These are phyloP conservation scores for Fusarium sp. DNA, from an alignment of 2,329 filamentous ascomycete genomes.

Conservation along the genomic window DNA sequence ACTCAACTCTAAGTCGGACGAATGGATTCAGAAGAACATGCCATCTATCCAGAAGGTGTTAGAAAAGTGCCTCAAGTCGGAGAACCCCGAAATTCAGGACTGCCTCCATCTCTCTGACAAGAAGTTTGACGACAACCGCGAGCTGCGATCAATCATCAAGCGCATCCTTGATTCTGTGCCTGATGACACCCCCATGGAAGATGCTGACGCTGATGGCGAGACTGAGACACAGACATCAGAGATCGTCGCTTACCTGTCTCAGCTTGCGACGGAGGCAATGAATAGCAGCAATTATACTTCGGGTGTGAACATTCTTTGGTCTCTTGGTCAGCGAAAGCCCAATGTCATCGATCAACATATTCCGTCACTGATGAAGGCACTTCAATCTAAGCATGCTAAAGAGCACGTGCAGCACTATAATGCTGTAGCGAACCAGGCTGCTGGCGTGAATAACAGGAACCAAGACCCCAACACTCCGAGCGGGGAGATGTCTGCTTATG, in stretches of 20 bases:
- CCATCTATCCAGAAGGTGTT: constrained; percentile 85
- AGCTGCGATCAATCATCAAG: constrained; percentile 80
- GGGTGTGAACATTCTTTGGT: constrained; percentile 94
- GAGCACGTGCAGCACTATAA: constrained; percentile 88
- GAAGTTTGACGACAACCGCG: constrained; percentile 74
- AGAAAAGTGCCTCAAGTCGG: constrained; percentile 88
- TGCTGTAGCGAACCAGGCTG: constrained; percentile 64
- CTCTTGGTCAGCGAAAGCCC: constrained; percentile 84
- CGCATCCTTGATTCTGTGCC: constrained; percentile 91
- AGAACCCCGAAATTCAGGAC: constrained; percentile 93
- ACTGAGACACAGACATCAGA: constrained; percentile 85
- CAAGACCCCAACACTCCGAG: constrained; percentile 67
- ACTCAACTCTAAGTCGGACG: constrained; percentile 85
- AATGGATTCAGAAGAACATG: constrained; percentile 88
- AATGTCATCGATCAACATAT: constrained; percentile 92
- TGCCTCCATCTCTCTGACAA: constrained; percentile 83
- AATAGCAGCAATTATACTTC: constrained; percentile 84
- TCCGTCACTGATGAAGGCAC: constrained; percentile 86
- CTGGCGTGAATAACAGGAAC: constrained; percentile 56
- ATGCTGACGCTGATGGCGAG: constrained; percentile 86
- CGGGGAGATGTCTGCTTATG: constrained; percentile 75
- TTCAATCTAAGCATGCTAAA: constrained; percentile 90
- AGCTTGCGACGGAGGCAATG: constrained; percentile 88
- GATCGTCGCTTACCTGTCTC: constrained; percentile 85
- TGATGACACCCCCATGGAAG: constrained; percentile 76